phyloP scores from a whole-genome alignment of 345 rosid genomes.

The Lepidium aucheri region DNA sequence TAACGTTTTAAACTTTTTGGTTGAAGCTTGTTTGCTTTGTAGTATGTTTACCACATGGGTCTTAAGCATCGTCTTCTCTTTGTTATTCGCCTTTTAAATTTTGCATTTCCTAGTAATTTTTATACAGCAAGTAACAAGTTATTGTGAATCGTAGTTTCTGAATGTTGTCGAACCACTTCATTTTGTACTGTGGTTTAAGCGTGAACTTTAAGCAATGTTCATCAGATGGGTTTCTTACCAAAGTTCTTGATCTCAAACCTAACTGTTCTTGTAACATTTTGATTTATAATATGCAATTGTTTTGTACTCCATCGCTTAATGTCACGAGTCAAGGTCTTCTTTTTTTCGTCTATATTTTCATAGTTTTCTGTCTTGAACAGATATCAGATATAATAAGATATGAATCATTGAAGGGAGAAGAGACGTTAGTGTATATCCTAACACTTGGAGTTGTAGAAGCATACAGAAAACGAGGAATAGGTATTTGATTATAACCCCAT shows the following conservation, averaged over 20 bases:
- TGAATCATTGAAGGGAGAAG: constrained; percentile 61
- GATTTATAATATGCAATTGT: background rate
- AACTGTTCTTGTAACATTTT: background rate
- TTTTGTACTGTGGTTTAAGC: background rate
- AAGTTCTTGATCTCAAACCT: background rate
- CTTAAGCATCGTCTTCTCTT: background rate
- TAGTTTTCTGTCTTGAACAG: constrained; percentile 33
- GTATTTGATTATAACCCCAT: constrained; percentile 27
- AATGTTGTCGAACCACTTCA: background rate
- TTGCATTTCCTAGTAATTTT: background rate
- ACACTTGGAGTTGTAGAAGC: constrained; percentile 84
- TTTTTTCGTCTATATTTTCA: background rate
- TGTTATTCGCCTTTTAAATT: background rate
- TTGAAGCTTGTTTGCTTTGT: background rate
- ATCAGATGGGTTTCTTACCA: background rate
- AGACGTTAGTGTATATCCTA: constrained; percentile 72
- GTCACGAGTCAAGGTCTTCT: background rate
- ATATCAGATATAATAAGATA: constrained; percentile 70
- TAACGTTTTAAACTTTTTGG: background rate
- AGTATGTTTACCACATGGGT: background rate
- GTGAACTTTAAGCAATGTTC: background rate
- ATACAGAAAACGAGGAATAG: constrained; percentile 82
- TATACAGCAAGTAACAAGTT: background rate
- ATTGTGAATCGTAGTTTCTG: background rate
- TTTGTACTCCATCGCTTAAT: background rate